These are phyloP conservation scores for Globisporangium takayamanum DNA, from an alignment of 352 stramenopile species.

Conservation along the genomic window DNA sequence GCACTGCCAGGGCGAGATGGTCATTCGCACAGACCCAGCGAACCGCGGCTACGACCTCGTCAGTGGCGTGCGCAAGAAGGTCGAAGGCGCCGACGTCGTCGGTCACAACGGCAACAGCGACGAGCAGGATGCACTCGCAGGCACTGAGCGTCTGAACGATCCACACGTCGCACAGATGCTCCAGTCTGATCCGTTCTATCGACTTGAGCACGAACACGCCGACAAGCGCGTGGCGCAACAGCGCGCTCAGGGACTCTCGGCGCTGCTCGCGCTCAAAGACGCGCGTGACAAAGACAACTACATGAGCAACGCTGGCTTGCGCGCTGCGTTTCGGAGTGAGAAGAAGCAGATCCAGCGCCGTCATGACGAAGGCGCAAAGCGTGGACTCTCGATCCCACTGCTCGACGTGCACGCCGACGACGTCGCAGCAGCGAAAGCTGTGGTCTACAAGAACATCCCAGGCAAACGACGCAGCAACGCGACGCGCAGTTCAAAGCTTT, in stretches of 20 bases:
- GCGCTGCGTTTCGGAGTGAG: slow-evolving; percentile 43
- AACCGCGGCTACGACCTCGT: slow-evolving; percentile 85
- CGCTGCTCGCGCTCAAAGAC: slow-evolving; percentile 54
- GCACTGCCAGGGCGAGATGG: slow-evolving; percentile 80
- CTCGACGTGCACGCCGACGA: slow-evolving; percentile 52
- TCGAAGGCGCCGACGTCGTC: slow-evolving; percentile 30
- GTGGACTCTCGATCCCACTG: slow-evolving; percentile 56
- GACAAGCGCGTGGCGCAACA: slow-evolving; percentile 49
- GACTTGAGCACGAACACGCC: slow-evolving; percentile 71
- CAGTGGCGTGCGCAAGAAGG: slow-evolving; percentile 87
- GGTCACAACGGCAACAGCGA: slow-evolving; percentile 7
- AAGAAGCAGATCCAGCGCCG: slow-evolving; percentile 48
- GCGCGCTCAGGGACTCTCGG: slow-evolving; percentile 37
- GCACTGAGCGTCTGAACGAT: slow-evolving; percentile 55
- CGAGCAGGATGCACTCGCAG: slow-evolving; percentile 14
- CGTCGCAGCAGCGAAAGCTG: slow-evolving; percentile 42
- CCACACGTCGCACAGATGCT: slow-evolving; percentile 34
- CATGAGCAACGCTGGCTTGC: slow-evolving; percentile 47
- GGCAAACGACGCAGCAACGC: slow-evolving; percentile 17
- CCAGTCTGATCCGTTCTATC: slow-evolving; percentile 60
- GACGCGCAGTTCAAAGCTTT: no score
- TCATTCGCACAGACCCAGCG: slow-evolving; percentile 95
- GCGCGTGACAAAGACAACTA: slow-evolving; percentile 68
- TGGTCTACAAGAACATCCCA: slow-evolving; percentile 49
- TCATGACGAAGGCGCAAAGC: slow-evolving; percentile 26